Evolutionary conservation across 495 filamentous ascomycete species (phyloP).

Genomic region (Aspergillus homomorphus): DNA sequence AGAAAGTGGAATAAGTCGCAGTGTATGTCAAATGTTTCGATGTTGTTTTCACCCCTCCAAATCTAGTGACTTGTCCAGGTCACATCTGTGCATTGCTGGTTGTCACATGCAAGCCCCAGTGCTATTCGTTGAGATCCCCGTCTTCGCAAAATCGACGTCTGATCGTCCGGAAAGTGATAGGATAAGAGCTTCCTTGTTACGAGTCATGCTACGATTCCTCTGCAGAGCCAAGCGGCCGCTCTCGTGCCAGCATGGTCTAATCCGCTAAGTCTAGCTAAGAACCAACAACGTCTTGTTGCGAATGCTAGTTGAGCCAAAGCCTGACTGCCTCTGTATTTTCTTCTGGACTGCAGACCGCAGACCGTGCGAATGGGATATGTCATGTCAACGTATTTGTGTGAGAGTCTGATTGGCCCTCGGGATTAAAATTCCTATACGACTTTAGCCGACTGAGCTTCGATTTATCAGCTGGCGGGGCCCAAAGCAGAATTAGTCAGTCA

Average conservation of each 20-base stretch:
- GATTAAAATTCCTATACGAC: conserved; percentile 1
- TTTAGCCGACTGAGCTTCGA: not conserved
- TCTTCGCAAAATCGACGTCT: not conserved
- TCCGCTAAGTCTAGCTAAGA: not conserved
- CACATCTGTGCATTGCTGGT: not conserved
- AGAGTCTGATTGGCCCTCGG: not conserved
- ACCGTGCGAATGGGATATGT: not conserved
- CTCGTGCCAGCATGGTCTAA: not conserved
- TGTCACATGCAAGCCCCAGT: not conserved
- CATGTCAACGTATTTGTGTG: not conserved
- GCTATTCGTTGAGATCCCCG: not conserved
- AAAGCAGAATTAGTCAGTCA: not conserved
- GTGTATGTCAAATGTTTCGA: no score
- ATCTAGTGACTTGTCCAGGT: no score
- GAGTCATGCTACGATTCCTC: not conserved
- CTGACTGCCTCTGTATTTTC: not conserved
- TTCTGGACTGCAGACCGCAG: not conserved
- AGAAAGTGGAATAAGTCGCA: no score
- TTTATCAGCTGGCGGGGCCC: not conserved
- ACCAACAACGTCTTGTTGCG: not conserved
- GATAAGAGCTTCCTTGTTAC: not conserved
- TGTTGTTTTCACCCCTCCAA: no score
- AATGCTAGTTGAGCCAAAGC: not conserved
- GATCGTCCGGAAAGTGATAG: not conserved
- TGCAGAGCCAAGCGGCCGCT: not conserved